Evolutionary conservation across 768 basidiomycete species (phyloP).

Genomic region (Trametes gibbosa): DNA sequence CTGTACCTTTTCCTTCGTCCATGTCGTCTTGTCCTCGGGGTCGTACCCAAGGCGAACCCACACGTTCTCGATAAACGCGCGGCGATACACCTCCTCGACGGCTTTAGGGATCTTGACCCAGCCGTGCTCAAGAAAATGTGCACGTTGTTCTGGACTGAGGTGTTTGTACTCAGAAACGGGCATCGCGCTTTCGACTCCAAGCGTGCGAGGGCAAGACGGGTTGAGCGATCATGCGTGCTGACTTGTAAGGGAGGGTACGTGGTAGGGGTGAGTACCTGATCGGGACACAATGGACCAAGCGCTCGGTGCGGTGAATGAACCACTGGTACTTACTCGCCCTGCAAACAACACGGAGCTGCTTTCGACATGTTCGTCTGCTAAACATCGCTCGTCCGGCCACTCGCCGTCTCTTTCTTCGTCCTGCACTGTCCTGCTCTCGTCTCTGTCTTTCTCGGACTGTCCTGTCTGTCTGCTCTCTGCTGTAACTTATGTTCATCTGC

Average conservation of each 20-base stretch:
- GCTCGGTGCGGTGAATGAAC: too few species aligned
- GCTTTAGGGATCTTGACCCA: constrained; percentile 33
- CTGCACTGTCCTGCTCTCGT: not conserved
- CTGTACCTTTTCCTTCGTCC: constrained; percentile 30
- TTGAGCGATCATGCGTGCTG: too few species aligned
- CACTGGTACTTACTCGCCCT: not conserved
- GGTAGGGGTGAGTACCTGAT: too few species aligned
- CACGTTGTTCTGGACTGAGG: constrained; percentile 29
- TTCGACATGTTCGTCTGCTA: not conserved
- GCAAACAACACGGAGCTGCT: not conserved
- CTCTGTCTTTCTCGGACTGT: not conserved
- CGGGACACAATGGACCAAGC: too few species aligned
- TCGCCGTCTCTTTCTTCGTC: too few species aligned
- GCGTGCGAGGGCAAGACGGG: too few species aligned
- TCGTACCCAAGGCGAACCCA: constrained; percentile 35
- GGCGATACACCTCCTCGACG: constrained; percentile 30
- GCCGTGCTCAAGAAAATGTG: constrained; percentile 35
- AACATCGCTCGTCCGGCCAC: not conserved
- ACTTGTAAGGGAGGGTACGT: too few species aligned
- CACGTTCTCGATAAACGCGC: constrained; percentile 32
- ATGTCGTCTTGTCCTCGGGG: constrained; percentile 35
- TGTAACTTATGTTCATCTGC: constrained; percentile 9
- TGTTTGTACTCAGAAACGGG: constrained; percentile 19
- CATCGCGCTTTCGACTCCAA: too few species aligned
- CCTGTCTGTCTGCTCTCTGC: not conserved